These are phyloP conservation scores for Flaveria floridana DNA, from an alignment of 140 eudicot genomes.

Conservation along the genomic window DNA sequence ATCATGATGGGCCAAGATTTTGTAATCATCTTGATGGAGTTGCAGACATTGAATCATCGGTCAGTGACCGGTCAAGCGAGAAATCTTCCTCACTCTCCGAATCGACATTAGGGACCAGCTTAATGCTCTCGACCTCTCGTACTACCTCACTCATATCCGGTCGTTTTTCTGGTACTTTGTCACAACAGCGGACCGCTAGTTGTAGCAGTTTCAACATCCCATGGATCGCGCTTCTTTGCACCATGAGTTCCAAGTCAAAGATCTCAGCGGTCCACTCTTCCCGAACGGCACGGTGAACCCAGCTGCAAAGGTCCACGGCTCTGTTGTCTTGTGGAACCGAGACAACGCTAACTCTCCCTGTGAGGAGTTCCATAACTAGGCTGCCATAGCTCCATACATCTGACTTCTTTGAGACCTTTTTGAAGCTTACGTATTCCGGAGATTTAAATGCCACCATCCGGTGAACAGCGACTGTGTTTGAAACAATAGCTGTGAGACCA, in stretches of 20 bases:
- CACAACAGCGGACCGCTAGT: slow-evolving; percentile 66
- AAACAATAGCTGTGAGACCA: slow-evolving; percentile 55
- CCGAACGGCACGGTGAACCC: slow-evolving; percentile 83
- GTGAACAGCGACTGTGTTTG: slow-evolving; percentile 46
- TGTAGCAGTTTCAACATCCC: slow-evolving; percentile 64
- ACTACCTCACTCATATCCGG: slow-evolving; percentile 64
- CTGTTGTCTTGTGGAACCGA: slow-evolving; percentile 51
- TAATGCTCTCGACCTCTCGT: slow-evolving; percentile 54
- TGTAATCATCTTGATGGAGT: slow-evolving; percentile 35
- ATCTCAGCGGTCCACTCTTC: slow-evolving; percentile 97
- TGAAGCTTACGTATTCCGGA: slow-evolving; percentile 53
- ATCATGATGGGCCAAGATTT: slow-evolving; percentile 8
- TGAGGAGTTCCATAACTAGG: slow-evolving; percentile 65
- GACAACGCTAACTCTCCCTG: slow-evolving; percentile 46
- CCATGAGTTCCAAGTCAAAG: slow-evolving; percentile 63
- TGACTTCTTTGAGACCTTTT: slow-evolving; percentile 56
- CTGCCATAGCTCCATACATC: slow-evolving; percentile 73
- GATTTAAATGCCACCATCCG: slow-evolving; percentile 58
- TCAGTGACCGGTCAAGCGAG: slow-evolving; percentile 59
- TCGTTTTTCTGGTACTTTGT: slow-evolving; percentile 56
- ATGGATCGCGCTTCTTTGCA: slow-evolving; percentile 48
- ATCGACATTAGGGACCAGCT: slow-evolving; percentile 30
- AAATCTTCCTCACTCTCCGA: slow-evolving; percentile 64
- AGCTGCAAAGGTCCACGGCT: slow-evolving; percentile 66
- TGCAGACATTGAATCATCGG: slow-evolving; percentile 65